Conservation (phyloP, 805 yeast species). For the Pichia gijzeniarum region DNA sequence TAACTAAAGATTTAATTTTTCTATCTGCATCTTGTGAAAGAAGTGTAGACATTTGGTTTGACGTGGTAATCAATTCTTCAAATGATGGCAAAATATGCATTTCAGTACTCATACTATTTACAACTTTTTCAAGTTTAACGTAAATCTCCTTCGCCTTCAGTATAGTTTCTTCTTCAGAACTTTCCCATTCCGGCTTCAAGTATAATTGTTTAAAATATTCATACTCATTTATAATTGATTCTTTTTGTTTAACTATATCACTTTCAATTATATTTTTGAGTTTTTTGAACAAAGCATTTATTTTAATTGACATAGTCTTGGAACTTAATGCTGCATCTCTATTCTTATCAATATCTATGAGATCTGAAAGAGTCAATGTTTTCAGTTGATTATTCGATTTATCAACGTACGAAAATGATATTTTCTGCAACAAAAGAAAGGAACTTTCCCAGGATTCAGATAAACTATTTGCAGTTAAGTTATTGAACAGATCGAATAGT, state of each 20-base stretch:
- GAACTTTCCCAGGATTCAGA: constrained; percentile 36
- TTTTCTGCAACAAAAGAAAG: constrained; percentile 24
- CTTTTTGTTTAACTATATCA: constrained; percentile 32
- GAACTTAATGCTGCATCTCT: constrained; percentile 29
- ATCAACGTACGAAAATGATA: constrained; percentile 22
- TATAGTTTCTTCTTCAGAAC: constrained; percentile 12
- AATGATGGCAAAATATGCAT: constrained; percentile 24
- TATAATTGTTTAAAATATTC: constrained; percentile 36
- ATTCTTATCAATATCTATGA: constrained; percentile 30
- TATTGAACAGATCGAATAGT: constrained; percentile 28
- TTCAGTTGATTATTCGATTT: constrained; percentile 9
- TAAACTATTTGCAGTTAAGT: constrained; percentile 38
- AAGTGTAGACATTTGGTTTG: constrained; percentile 22
- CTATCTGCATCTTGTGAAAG: constrained; percentile 22
- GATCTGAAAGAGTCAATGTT: constrained; percentile 26
- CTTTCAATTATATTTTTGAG: constrained; percentile 32
- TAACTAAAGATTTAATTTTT: constrained; percentile 20
- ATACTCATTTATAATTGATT: constrained; percentile 34
- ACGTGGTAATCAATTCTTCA: constrained; percentile 28
- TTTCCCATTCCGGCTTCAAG: constrained; percentile 18
- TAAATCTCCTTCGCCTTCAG: constrained; percentile 20
- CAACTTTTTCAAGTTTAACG: constrained; percentile 19
- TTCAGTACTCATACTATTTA: constrained; percentile 18
- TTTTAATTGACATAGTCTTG: constrained; percentile 14
- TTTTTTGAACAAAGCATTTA: constrained; percentile 20